Base-by-base conservation (phyloP, 768 basidiomycete genomes). In the Naematelia aurantialba region DNA sequence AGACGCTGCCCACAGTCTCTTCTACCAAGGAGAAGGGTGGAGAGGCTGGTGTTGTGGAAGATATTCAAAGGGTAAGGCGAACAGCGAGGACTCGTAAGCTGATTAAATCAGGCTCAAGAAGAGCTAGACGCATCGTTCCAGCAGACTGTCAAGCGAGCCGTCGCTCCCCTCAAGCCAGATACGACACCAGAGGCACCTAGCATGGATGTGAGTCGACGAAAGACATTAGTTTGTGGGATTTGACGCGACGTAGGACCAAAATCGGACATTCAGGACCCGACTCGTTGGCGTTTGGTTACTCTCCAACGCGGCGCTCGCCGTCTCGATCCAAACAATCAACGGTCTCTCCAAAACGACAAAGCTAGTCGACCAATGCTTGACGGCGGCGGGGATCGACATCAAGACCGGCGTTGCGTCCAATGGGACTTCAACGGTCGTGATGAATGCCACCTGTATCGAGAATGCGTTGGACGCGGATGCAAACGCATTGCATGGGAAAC, bases 101-200 rank as follows among this genome's bases (percentile, higher is more conserved):
- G 25, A 17, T 22, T 42, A 3, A 11, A 30, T 34, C 8, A 56
- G 30, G 10, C 14, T 22, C 21, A 51, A 62, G 68, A 88, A 62
- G 93, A 97, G 72, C 85, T 97, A 45, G 93, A 96, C 69, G 85
- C 85, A 8, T 83, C 85, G 25, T 97, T 96, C 82, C 90, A 91
- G 77, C 88, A 90, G 71, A 93, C 91, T 0, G 91, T 76, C 1
- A 64, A 65, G 49, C 58, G 75, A 24, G 72, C 72, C 19, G 70
- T 74, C 8, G 56, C 70, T 26, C 66, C 65, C 2, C 66, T 61
- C 56, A 69, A 67, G 52, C 57, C 55, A 4, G 55, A 57, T 10
- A 44, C 39, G 1, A 21, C 46, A 11, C n/a, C 45, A 5, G 70
- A 74, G 12, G 56, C 56, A 50, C 71, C 72, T 3, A 71, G 63